A percentile compares a stretch with the other conserved stretches of the same genome.
Conservation (phyloP, 805 yeast species). For the Candida alai region DNA sequence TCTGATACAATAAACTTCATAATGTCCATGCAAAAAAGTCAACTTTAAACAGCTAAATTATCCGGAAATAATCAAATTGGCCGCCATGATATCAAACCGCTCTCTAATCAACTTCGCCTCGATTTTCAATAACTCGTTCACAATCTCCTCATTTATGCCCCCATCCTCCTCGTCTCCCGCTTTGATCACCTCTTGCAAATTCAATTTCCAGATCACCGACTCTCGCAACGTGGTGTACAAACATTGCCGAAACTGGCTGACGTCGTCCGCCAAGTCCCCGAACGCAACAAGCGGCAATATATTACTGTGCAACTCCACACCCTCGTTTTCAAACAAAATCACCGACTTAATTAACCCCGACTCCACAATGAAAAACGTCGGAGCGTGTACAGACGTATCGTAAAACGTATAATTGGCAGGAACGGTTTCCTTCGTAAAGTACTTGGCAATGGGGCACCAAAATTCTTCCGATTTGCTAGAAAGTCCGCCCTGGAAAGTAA, state of each 20-base stretch:
- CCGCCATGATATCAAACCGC: slow-evolving; percentile 70
- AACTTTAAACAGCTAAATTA: no score
- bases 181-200: slow-evolving; percentile 47
- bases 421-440: slow-evolving; percentile 45
- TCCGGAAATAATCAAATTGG: slow-evolving; percentile 67
- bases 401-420: slow-evolving; percentile 44
- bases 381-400: slow-evolving; percentile 41
- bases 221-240: slow-evolving; percentile 56
- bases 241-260: slow-evolving; percentile 39
- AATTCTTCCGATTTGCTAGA: slow-evolving; percentile 46
- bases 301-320: slow-evolving; percentile 32
- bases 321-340: slow-evolving; percentile 35
- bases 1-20: no score
- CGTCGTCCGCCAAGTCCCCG: slow-evolving; percentile 39
- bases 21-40: no score
- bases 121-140: slow-evolving; percentile 60
- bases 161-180: slow-evolving; percentile 29
- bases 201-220: slow-evolving; percentile 66
- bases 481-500: slow-evolving; percentile 54
- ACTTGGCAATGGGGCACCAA: slow-evolving; percentile 63
- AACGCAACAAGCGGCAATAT: slow-evolving; percentile 73
- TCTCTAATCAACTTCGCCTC: slow-evolving; percentile 62
- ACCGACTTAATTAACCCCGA: slow-evolving; percentile 38
- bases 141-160: slow-evolving; percentile 46
- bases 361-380: slow-evolving; percentile 57